A percentile compares a stretch with the other conserved stretches of the same genome.
These are phyloP conservation scores for Cladophialophora carrionii DNA, from an alignment of 2,329 filamentous ascomycete species.

Conservation along the genomic window DNA sequence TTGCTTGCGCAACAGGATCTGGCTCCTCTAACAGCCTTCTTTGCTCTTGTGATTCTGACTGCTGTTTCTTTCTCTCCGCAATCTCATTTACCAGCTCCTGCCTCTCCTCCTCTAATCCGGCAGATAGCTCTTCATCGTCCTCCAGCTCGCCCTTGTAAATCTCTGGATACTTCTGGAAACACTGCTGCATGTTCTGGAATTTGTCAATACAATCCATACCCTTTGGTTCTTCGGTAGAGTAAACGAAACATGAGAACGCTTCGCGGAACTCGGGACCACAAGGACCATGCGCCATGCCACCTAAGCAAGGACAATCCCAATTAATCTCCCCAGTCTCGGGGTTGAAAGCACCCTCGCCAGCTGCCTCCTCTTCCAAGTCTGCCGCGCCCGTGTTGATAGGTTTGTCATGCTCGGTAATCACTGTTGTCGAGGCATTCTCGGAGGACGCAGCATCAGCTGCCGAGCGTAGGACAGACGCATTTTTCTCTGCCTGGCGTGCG, in stretches of 20 bases:
- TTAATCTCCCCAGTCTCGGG: conserved; percentile 99
- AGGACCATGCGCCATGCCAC: conserved; percentile 94
- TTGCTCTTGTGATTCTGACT: conserved; percentile 7
- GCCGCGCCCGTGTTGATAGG: conserved; percentile 42
- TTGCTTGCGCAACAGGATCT: conserved; percentile 16
- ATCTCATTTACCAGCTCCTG: conserved; percentile 38
- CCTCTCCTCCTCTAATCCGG: conserved; percentile 44
- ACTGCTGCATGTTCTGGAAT: conserved; percentile 97
- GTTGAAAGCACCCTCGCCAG: conserved; percentile 90
- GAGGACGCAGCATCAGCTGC: conserved; percentile 31
- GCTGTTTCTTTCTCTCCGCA: conserved; percentile 36
- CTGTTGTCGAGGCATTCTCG: conserved; percentile 31
- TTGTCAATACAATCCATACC: conserved; percentile 97
- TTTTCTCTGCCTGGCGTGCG: conserved; percentile 43
- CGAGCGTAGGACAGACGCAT: conserved; percentile 57
- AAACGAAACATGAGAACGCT: conserved; percentile 99
- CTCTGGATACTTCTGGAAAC: conserved; percentile 90
- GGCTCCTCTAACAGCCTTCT: conserved; percentile 34
- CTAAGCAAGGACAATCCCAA: conserved; percentile 97
- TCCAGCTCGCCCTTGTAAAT: conserved; percentile 88
- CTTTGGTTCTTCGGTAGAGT: conserved; percentile 90
- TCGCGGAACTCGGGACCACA: conserved; percentile 94
- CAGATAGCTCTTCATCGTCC: conserved; percentile 67
- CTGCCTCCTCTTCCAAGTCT: conserved; percentile 77
- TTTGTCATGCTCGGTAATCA: conserved; percentile 29